phyloP scores from a whole-genome alignment of 768 basidiomycete species.

The Termitomyces sp. region DNA sequence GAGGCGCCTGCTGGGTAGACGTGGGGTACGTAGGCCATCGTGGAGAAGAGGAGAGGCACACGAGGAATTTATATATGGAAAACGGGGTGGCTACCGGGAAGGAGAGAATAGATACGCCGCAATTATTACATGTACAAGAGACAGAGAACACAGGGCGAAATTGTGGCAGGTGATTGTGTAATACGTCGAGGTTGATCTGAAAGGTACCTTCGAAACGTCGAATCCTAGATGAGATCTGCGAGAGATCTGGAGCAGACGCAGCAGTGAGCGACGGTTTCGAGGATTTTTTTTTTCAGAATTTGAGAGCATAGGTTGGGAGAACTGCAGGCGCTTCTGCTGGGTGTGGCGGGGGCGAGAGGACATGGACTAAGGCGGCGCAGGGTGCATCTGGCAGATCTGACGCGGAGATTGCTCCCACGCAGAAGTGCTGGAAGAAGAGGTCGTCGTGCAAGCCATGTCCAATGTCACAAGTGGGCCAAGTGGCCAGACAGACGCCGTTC shows the following conservation, averaged over 20 bases:
- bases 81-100: background rate
- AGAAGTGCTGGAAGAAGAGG: conserved; percentile 15
- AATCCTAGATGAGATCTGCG: conserved; percentile 20
- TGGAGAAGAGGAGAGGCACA: background rate
- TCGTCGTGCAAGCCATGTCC: conserved; percentile 2
- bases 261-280: background rate
- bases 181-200: conserved; percentile 8
- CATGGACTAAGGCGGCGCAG: conserved; percentile 6
- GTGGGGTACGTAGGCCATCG: conserved; percentile 2
- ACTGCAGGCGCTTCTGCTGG: background rate
- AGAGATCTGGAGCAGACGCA: conserved; percentile 3
- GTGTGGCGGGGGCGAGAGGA: background rate
- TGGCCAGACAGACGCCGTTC: background rate
- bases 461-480: background rate
- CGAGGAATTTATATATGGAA: conserved; percentile 1
- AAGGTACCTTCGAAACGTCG: conserved; percentile 5
- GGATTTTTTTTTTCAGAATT: background rate
- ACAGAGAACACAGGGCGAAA: conserved; percentile 13
- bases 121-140: conserved; percentile 16
- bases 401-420: conserved; percentile 23
- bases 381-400: background rate
- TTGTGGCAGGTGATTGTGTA: conserved; percentile 13
- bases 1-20: background rate
- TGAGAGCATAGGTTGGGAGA: background rate
- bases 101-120: background rate